Evolutionary conservation across 2,329 filamentous ascomycete species (phyloP), one percentile per base, ranked within the genome.

Genomic region (Metarhizium brunneum): DNA sequence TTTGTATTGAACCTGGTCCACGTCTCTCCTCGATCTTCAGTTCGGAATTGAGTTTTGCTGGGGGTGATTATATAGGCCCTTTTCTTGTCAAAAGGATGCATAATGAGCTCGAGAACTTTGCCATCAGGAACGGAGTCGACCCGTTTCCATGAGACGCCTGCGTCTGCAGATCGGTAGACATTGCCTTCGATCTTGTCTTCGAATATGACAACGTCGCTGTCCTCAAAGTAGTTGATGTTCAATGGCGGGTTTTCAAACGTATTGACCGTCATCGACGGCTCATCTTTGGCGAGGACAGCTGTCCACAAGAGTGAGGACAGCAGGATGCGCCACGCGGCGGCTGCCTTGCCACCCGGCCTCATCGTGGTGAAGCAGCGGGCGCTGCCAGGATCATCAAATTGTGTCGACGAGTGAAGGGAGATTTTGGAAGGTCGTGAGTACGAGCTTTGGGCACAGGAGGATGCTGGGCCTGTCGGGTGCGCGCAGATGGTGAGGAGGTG

Each of bases 211-310:
- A 87, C 82, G 68, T 96, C 86, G 61, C 89, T 92, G 69, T 92
- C 89, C 66, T 94, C 86, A 67, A 99, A 97, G 73, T 96, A 99
- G 73, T 88, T 87, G 61, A 96, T 75, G 67, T 85, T 84, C 54
- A 73, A 68, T 1, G 90, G 88, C 54, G 78, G 71, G 64, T 84
- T 77, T 48, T 87, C 76, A 72, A 96, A 88, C 50, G 79, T 71
- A 54, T 76, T 87, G 57, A 77, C 73, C 59, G 79, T 76, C 64
- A 96, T 79, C 55, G 78, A 77, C 29, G 92, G 92, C 51, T 77
- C 76, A 65, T 85, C 80, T 68, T 86, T 86, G 55, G 83, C 74
- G 60, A 74, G 63, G 61, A 67, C 68, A 61, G 68, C 59, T 57
- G 71, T 70, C 67, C 68, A 72, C 52, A 69, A 59, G 42, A 73